These are phyloP conservation scores for Withania somnifera DNA, from an alignment of 305 asterid species.

Conservation along the genomic window DNA sequence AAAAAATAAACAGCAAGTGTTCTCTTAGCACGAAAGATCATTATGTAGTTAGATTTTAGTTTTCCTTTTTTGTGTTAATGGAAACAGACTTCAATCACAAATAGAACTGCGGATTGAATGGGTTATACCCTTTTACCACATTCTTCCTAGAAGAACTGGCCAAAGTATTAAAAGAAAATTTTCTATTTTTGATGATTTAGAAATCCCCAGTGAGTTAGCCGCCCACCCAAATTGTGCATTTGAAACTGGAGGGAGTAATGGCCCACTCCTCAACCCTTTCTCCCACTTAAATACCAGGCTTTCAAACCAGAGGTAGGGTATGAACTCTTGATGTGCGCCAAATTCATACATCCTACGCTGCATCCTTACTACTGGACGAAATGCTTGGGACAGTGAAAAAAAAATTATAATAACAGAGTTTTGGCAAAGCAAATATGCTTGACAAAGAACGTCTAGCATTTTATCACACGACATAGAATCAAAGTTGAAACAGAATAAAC, in stretches of 20 bases:
- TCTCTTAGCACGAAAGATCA: neutral
- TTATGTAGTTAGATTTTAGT: neutral
- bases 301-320: neutral
- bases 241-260: neutral
- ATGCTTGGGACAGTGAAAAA: neutral
- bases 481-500: neutral
- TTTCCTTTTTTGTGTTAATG: neutral
- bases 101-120: neutral
- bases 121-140: neutral
- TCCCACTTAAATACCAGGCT: neutral
- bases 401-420: neutral
- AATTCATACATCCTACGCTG: neutral
- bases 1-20: neutral
- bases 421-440: neutral
- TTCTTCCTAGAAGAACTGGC: neutral
- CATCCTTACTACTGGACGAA: neutral
- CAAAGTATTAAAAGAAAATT: neutral
- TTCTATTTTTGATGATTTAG: neutral
- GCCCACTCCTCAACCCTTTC: neutral
- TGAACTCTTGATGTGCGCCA: neutral
- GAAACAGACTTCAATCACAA: neutral
- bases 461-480: neutral
- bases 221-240: neutral
- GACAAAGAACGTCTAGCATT: neutral
- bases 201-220: neutral